These are phyloP conservation scores for Leptomonas pyrrhocoris DNA, from an alignment of 208 protist genomes.

Conservation along the genomic window DNA sequence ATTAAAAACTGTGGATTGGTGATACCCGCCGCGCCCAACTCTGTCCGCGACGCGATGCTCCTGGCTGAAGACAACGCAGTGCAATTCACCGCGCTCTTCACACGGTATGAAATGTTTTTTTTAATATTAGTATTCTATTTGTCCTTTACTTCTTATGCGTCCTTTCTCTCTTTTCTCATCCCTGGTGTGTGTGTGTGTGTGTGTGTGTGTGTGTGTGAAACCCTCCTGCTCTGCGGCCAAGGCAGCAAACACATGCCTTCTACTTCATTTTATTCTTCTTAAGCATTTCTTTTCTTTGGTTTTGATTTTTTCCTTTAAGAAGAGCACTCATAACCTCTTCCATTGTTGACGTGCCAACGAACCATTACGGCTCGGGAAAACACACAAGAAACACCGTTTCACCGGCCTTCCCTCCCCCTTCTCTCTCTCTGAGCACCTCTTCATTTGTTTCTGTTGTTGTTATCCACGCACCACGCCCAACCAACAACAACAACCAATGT, in stretches of 20 bases:
- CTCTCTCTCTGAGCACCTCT: neutral
- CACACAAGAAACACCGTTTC: neutral
- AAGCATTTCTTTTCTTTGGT: neutral
- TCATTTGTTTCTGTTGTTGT: no score
- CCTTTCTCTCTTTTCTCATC: neutral
- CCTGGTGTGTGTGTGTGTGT: no score
- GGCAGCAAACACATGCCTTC: no score
- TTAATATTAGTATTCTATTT: neutral
- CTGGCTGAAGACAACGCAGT: no score
- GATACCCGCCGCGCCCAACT: no score
- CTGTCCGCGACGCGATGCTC: no score
- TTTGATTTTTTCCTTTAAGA: neutral
- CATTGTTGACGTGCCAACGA: neutral
- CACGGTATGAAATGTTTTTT: no score
- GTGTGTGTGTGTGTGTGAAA: neutral
- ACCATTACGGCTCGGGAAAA: neutral
- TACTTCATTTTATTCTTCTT: neutral
- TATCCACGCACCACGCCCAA: neutral
- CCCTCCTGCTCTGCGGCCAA: neutral
- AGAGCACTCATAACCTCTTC: constrained; percentile 20
- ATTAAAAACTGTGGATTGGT: no score
- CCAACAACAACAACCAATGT: neutral
- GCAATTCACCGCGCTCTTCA: no score
- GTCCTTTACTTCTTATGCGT: neutral
- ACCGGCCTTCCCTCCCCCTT: neutral